These are phyloP conservation scores for Lentinula raphanica DNA, from an alignment of 768 basidiomycete species.

Conservation along the genomic window DNA sequence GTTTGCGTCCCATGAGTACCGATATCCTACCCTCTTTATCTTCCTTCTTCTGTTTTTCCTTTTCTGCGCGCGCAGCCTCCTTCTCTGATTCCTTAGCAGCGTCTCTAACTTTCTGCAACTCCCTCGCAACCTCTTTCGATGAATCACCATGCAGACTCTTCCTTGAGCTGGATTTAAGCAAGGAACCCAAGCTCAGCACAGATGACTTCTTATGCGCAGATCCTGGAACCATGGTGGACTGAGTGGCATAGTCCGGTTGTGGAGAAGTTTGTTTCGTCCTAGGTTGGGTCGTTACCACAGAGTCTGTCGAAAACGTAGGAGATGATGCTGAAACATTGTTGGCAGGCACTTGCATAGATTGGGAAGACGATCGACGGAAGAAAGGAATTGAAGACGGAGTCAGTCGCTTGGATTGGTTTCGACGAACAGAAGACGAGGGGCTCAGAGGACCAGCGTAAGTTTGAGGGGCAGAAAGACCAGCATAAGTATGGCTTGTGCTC, in stretches of 20 bases:
- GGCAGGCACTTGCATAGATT: conserved; percentile 71
- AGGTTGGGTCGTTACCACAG: conserved; percentile 33
- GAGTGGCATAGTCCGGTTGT: conserved; percentile 44
- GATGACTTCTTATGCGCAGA: conserved; percentile 76
- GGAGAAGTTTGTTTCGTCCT: conserved; percentile 46
- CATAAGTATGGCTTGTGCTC: conserved; percentile 59
- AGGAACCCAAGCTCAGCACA: conserved; percentile 74
- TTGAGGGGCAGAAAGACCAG: conserved; percentile 42
- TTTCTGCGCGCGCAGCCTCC: conserved; percentile 39
- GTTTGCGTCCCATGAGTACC: conserved; percentile 78
- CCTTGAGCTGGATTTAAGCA: conserved; percentile 82
- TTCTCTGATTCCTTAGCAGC: conserved; percentile 45
- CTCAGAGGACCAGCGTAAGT: conserved; percentile 50
- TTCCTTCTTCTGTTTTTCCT: conserved; percentile 60
- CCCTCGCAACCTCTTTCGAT: conserved; percentile 49
- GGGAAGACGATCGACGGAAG: conserved; percentile 87
- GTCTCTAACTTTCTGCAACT: conserved; percentile 36
- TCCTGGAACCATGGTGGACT: conserved; percentile 51
- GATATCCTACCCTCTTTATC: conserved; percentile 90
- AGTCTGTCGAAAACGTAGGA: conserved; percentile 39
- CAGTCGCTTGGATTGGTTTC: conserved; percentile 71
- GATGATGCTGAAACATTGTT: conserved; percentile 45
- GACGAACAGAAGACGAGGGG: conserved; percentile 59
- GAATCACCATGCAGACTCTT: conserved; percentile 67
- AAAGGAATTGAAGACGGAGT: conserved; percentile 93